phyloP scores from a whole-genome alignment of 129 eudicot species.

The Lonicera japonica region DNA sequence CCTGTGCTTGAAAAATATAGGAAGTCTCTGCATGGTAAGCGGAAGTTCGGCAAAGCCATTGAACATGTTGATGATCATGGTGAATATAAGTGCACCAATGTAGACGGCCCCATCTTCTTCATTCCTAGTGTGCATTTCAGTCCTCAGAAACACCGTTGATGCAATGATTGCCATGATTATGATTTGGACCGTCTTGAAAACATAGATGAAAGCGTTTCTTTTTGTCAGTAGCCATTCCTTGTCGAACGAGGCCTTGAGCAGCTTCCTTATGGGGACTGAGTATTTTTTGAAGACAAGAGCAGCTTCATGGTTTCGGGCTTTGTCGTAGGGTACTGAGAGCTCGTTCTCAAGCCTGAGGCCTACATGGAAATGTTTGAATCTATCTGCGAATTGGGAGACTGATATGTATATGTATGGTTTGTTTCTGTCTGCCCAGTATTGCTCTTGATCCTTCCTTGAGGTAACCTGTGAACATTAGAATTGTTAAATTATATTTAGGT shows the following conservation, averaged over 20 bases:
- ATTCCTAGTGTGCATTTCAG: constrained; percentile 48
- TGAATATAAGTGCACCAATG: constrained; percentile 67
- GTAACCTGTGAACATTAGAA: constrained; percentile 48
- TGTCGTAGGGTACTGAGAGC: constrained; percentile 68
- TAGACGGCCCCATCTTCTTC: constrained; percentile 67
- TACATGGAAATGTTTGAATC: constrained; percentile 71
- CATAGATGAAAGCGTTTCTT: constrained; percentile 68
- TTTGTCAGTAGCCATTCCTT: constrained; percentile 82
- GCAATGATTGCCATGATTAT: constrained; percentile 69
- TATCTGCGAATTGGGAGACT: constrained; percentile 51
- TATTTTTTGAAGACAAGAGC: constrained; percentile 67
- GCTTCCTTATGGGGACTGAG: constrained; percentile 59
- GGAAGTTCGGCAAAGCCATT: constrained; percentile 81
- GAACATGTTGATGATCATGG: constrained; percentile 64
- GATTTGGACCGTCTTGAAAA: constrained; percentile 81
- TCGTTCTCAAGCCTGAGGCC: constrained; percentile 76
- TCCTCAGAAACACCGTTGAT: constrained; percentile 69
- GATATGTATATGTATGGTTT: constrained; percentile 63
- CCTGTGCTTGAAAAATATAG: constrained; percentile 89
- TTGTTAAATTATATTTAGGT: no score
- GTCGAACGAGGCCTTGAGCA: constrained; percentile 73
- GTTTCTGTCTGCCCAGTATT: constrained; percentile 69
- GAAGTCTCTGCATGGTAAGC: constrained; percentile 66
- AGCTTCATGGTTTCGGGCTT: constrained; percentile 55
- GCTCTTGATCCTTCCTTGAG: constrained; percentile 92